phyloP scores from a whole-genome alignment of 305 asterid genomes.

The Rubia peregrina region DNA sequence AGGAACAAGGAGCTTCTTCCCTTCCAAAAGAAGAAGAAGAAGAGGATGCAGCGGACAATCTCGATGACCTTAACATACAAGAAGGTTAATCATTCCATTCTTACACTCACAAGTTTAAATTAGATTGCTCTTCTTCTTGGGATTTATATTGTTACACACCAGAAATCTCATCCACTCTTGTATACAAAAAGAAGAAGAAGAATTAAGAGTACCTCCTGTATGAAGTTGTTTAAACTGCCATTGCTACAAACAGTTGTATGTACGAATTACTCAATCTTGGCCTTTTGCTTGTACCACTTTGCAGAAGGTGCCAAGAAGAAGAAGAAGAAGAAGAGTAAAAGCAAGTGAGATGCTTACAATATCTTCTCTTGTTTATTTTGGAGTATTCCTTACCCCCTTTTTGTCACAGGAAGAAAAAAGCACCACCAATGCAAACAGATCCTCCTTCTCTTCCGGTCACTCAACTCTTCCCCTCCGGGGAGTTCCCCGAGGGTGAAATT shows the following conservation, averaged over 20 bases:
- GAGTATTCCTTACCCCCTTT: not conserved
- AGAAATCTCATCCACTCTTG: too few species aligned
- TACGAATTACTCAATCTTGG: constrained; percentile 6
- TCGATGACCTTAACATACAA: not conserved
- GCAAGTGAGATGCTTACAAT: constrained; percentile 52
- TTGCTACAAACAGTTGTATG: constrained; percentile 13
- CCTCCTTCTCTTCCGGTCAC: constrained; percentile 79
- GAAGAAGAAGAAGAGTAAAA: constrained; percentile 88
- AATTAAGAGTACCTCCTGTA: not conserved
- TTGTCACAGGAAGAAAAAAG: constrained; percentile 69
- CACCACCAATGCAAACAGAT: constrained; percentile 69
- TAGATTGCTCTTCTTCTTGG: not conserved
- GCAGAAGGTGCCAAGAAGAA: constrained; percentile 86
- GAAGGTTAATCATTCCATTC: not conserved
- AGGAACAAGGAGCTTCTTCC: constrained; percentile 38
- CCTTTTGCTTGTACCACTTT: constrained; percentile 19
- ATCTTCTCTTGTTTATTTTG: not conserved
- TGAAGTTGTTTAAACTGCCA: not conserved
- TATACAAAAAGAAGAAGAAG: too few species aligned
- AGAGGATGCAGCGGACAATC: constrained; percentile 34
- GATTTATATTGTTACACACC: not conserved
- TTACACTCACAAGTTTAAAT: not conserved
- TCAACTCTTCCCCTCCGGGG: constrained; percentile 81
- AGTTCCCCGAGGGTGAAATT: constrained; percentile 98
- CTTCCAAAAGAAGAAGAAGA: constrained; percentile 32